These are phyloP conservation scores for Fusarium subtropicale DNA, from an alignment of 2,329 filamentous ascomycete species.

Conservation along the genomic window DNA sequence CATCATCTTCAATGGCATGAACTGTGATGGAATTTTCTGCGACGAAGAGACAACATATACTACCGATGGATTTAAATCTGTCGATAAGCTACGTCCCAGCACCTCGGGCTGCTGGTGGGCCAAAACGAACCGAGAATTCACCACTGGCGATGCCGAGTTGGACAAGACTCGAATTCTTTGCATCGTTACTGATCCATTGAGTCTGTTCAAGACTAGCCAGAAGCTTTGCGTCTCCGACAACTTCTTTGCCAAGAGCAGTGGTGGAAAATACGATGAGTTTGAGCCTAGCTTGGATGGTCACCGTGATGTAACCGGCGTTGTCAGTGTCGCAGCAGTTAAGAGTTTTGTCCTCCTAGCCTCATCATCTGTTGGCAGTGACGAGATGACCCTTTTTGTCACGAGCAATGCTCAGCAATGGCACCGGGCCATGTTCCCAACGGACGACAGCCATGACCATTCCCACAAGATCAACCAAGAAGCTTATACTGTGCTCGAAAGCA, in stretches of 20 bases:
- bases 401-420: slow-evolving; percentile 89
- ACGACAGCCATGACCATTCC: slow-evolving; percentile 80
- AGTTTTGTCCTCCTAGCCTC: slow-evolving; percentile 88
- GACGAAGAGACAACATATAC: slow-evolving; percentile 78
- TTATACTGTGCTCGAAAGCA: slow-evolving; percentile 95
- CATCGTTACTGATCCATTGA: slow-evolving; percentile 79
- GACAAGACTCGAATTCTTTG: slow-evolving; percentile 82
- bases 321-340: slow-evolving; percentile 86
- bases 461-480: slow-evolving; percentile 78
- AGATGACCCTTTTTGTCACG: slow-evolving; percentile 92
- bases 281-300: slow-evolving; percentile 83
- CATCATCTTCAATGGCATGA: slow-evolving; percentile 84
- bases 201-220: slow-evolving; percentile 77
- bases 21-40: slow-evolving; percentile 74
- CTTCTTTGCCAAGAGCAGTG: slow-evolving; percentile 72
- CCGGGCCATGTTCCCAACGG: slow-evolving; percentile 85
- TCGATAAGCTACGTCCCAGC: slow-evolving; percentile 73
- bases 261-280: slow-evolving; percentile 67
- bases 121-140: slow-evolving; percentile 78
- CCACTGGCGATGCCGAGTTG: slow-evolving; percentile 71
- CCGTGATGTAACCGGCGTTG: slow-evolving; percentile 80
- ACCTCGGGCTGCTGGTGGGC: slow-evolving; percentile 90
- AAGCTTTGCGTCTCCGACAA: slow-evolving; percentile 84
- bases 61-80: slow-evolving; percentile 82
- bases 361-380: slow-evolving; percentile 81